Conservation (phyloP, 768 basidiomycete species). For the Kwoniella heveanensis region DNA sequence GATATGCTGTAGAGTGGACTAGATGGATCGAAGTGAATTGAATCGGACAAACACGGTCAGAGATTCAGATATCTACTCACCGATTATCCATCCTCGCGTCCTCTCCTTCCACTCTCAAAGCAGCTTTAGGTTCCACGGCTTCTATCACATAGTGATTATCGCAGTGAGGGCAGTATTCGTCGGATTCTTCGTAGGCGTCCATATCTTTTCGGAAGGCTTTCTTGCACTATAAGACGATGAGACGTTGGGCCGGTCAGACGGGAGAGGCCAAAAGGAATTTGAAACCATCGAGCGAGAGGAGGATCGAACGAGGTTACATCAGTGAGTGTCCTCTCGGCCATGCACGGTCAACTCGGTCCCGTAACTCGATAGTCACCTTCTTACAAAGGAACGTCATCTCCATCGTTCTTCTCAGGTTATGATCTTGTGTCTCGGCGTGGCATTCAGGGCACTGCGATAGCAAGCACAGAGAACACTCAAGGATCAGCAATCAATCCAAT, state of each 20-base stretch:
- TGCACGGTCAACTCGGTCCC: neutral
- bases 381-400: conserved; percentile 87
- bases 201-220: conserved; percentile 98
- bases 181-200: conserved; percentile 86
- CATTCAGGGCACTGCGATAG: conserved; percentile 80
- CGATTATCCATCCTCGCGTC: conserved; percentile 84
- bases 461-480: neutral
- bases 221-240: conserved; percentile 62
- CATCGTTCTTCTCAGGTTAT: conserved; percentile 69
- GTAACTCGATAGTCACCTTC: conserved; percentile 57
- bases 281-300: neutral
- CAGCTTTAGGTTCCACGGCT: conserved; percentile 84
- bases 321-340: too few relatives aligned
- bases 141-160: conserved; percentile 97
- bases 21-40: neutral
- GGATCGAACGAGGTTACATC: too few relatives aligned
- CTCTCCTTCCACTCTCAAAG: conserved; percentile 84
- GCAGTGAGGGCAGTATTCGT: conserved; percentile 97
- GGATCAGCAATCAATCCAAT: neutral
- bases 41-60: neutral
- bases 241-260: too few relatives aligned
- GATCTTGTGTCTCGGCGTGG: conserved; percentile 80
- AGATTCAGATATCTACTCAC: conserved; percentile 59
- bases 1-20: neutral
- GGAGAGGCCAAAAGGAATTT: too few relatives aligned